These are phyloP conservation scores for Aspergillus novoparasiticus DNA, from an alignment of 2,329 filamentous ascomycete genomes.

Conservation along the genomic window DNA sequence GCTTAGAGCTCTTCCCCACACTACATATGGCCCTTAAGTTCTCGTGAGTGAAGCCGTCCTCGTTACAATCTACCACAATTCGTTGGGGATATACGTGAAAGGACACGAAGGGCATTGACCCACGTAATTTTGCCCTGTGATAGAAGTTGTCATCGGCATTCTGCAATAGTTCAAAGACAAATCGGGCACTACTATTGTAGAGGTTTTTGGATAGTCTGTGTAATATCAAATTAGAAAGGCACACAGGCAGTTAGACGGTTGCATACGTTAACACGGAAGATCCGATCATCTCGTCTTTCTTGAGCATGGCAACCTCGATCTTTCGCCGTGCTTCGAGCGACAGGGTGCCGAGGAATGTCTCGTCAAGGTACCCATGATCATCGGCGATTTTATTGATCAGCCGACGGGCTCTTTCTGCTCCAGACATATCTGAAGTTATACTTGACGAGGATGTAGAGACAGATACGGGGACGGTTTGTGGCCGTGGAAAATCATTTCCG, in stretches of 20 bases:
- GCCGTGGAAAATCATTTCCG: no score
- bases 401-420: slow-evolving; percentile 7
- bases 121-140: slow-evolving; percentile 7
- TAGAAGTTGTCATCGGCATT: slow-evolving; percentile 49
- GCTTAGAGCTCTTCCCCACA: slow-evolving; percentile 41
- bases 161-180: slow-evolving; percentile 41
- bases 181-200: slow-evolving; percentile 26
- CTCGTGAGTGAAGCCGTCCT: slow-evolving; percentile 43
- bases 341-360: slow-evolving; percentile 5
- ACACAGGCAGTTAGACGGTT: not conserved
- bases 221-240: not conserved
- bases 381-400: slow-evolving; percentile 10
- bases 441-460: not conserved
- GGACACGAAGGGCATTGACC: slow-evolving; percentile 22
- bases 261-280: slow-evolving; percentile 15
- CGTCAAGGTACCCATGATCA: slow-evolving; percentile 12
- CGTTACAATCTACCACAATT: slow-evolving; percentile 49
- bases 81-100: slow-evolving; percentile 22
- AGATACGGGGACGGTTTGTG: not conserved
- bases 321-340: slow-evolving; percentile 2
- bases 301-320: slow-evolving; percentile 14
- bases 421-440: not conserved
- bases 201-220: slow-evolving; percentile 22
- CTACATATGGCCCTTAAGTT: slow-evolving; percentile 44
- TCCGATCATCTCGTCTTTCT: slow-evolving; percentile 15